Base-by-base conservation (phyloP, 2,329 filamentous ascomycete genomes). In the Colletotrichum tofieldiae region DNA sequence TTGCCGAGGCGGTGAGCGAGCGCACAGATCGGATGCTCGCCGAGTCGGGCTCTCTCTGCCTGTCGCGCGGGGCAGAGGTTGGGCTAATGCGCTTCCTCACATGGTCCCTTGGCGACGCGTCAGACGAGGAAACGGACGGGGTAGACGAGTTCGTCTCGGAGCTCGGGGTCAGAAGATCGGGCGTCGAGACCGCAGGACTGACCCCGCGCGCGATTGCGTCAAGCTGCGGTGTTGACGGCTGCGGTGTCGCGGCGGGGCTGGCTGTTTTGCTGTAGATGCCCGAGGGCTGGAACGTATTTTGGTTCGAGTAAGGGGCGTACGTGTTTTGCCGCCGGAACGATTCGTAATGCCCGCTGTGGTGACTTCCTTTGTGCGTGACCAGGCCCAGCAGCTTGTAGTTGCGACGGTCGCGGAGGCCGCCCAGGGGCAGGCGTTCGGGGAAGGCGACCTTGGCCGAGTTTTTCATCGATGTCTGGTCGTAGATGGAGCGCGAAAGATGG, bases 311-410 rank as follows among this genome's bases (percentile, higher is more conserved):
- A 0, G 95, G 95, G 3, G 93, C 85, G 62, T 92, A 90, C 11
- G 71, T 67, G 71, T 94, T 93, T 81, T 98, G 96, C 47, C 96
- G 90, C 43, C 96, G 90, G 81, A 98, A 98, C 0, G 95, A 96
- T 81, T 99, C 96, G 83, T 99, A 99, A 80, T 99, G 96, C 0
- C 96, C 96, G 77, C 95, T 98, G 79, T 98, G 93, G 80, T 99
- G 96, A 74, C 94, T 97, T 47, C 96, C 96, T 78, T 97, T 97
- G 80, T 99, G 96, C 29, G 94, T 97, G 45, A 99, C 94, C 45
- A 97, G 90, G 16, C 93, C 94, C 0, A 97, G 88, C 6, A 99
- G 86, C 77, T 92, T 94, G 82, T 98, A 99, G 79, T 90, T 93
- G 75, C 91, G 93, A 78, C 93, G 91, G 68, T 93, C 89, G 54